phyloP scores from a whole-genome alignment of 2,329 filamentous ascomycete genomes.

The Madurella fahalii region DNA sequence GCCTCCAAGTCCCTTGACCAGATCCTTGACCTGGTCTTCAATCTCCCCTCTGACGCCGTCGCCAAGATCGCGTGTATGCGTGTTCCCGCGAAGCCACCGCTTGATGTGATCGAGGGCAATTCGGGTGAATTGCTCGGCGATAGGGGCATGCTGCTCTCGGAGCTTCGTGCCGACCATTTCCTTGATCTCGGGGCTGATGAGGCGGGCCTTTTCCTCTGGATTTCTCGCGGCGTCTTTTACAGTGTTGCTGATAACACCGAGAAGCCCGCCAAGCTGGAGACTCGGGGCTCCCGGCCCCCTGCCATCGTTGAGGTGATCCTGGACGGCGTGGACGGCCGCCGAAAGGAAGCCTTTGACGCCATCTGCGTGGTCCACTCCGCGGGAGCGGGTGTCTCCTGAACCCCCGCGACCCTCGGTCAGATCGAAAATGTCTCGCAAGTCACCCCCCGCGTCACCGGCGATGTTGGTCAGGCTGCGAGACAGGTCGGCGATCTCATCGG shows the following conservation, averaged over 20 bases:
- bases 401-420: constrained; percentile 35
- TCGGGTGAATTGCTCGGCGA: constrained; percentile 44
- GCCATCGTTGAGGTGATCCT: constrained; percentile 38
- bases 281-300: constrained; percentile 26
- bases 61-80: constrained; percentile 38
- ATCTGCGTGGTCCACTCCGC: constrained; percentile 24
- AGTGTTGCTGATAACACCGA: constrained; percentile 40
- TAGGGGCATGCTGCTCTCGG: constrained; percentile 39
- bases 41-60: constrained; percentile 43
- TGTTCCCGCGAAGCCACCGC: constrained; percentile 42
- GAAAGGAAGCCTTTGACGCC: constrained; percentile 38
- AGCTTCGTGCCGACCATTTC: constrained; percentile 40
- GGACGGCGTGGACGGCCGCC: constrained; percentile 38
- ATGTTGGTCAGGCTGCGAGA: constrained; percentile 39
- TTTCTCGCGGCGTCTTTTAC: constrained; percentile 43
- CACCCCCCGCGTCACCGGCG: constrained; percentile 39
- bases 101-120: constrained; percentile 46
- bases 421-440: constrained; percentile 42
- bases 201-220: constrained; percentile 43
- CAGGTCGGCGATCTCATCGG: constrained; percentile 41
- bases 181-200: constrained; percentile 45
- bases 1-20: constrained; percentile 42
- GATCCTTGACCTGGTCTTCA: constrained; percentile 41
- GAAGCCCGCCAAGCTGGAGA: constrained; percentile 41
- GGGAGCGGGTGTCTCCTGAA: constrained; percentile 23